Conservation (phyloP, 192 early-diverging fungal genomes). For the Backusella macrospora region DNA sequence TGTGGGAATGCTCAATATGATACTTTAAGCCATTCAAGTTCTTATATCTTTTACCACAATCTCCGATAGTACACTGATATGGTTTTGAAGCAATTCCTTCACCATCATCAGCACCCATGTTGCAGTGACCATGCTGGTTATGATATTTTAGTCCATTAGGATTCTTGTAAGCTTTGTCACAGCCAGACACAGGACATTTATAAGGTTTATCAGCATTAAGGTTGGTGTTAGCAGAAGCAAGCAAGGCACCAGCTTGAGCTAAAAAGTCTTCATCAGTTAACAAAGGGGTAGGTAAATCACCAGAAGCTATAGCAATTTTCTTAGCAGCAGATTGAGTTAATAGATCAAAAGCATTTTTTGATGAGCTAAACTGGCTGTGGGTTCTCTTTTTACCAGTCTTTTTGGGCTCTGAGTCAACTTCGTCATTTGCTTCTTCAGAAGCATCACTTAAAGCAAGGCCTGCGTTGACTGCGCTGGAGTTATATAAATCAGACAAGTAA, state of each 20-base stretch:
- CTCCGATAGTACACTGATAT: constrained; percentile 75
- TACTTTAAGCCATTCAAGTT: constrained; percentile 97
- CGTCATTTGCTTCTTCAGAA: constrained; percentile 8
- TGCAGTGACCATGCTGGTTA: constrained; percentile 92
- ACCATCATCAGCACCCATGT: constrained; percentile 43
- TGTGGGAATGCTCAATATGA: constrained; percentile 90
- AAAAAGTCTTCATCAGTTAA: constrained; percentile 45
- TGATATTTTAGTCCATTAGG: constrained; percentile 99
- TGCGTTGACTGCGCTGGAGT: constrained; percentile 4
- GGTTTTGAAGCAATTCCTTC: constrained; percentile 69
- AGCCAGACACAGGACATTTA: constrained; percentile 83
- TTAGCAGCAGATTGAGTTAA: constrained; percentile 28
- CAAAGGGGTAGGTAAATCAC: constrained; percentile 18
- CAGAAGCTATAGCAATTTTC: constrained; percentile 20
- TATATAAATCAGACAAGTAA: constrained; percentile 35
- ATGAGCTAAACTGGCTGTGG: constrained; percentile 15
- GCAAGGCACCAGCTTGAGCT: constrained; percentile 41
- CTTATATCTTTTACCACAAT: constrained; percentile 95
- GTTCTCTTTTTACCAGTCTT: constrained; percentile 29
- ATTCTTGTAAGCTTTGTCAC: constrained; percentile 98
- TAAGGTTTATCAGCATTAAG: constrained; percentile 76
- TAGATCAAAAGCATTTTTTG: constrained; percentile 17
- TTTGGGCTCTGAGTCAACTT: constrained; percentile 11
- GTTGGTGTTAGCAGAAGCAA: constrained; percentile 32
- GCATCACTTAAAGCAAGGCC: constrained; percentile 16